A percentile compares a stretch with the other conserved stretches of the same genome.
These are phyloP conservation scores for Nothopassalora personata DNA, from an alignment of 2,329 filamentous ascomycete species.

Conservation along the genomic window DNA sequence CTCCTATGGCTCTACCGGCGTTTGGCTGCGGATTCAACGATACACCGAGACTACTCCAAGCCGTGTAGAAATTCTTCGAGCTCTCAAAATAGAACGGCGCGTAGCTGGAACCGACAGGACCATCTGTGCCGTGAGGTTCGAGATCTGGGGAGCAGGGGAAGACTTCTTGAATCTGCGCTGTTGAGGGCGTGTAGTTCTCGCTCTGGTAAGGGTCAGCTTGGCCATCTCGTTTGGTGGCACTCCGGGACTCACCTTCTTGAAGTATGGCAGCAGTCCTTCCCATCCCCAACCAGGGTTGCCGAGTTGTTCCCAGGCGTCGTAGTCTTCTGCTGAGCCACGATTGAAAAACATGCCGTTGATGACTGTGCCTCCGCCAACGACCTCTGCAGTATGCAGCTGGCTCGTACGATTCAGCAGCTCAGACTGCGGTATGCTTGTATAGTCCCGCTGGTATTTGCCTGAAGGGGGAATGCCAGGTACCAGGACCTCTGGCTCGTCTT, in stretches of 20 bases:
- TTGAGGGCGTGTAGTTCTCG: conserved; percentile 4
- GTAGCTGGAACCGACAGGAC: conserved; percentile 2
- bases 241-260: conserved; percentile 16
- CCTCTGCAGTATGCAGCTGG: conserved; percentile 27
- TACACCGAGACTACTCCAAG: neutral
- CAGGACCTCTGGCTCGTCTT: conserved; percentile 1
- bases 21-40: neutral
- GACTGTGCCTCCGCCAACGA: conserved; percentile 28
- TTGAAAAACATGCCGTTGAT: conserved; percentile 33
- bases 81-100: neutral
- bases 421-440: conserved; percentile 2
- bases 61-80: neutral
- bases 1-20: neutral
- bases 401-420: neutral
- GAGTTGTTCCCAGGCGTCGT: conserved; percentile 34
- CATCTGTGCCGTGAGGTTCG: neutral
- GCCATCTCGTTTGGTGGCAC: conserved; percentile 43
- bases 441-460: conserved; percentile 3
- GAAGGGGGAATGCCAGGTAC: conserved; percentile 6
- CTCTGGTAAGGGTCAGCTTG: neutral
- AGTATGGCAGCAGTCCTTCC: conserved; percentile 12
- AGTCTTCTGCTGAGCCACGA: conserved; percentile 30
- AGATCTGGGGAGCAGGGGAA: neutral
- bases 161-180: neutral
- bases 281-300: conserved; percentile 24